These are phyloP conservation scores for Quercus aquifolioides DNA, from an alignment of 306 rosid genomes.

Conservation along the genomic window DNA sequence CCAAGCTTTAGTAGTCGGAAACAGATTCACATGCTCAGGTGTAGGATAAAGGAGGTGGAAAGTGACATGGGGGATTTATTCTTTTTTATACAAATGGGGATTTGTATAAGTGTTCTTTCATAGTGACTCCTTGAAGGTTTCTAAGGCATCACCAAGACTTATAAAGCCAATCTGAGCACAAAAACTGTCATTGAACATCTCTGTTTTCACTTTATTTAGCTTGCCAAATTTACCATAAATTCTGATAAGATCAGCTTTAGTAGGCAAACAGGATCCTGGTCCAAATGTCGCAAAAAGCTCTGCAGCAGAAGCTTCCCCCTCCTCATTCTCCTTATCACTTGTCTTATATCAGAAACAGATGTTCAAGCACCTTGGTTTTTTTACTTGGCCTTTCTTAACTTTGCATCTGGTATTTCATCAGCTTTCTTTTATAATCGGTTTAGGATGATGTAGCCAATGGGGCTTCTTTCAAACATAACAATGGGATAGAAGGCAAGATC, in stretches of 20 bases:
- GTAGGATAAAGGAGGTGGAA: conserved; percentile 35
- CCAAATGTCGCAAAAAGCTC: conserved; percentile 47
- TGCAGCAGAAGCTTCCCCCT: conserved; percentile 25
- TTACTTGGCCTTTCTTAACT: background rate
- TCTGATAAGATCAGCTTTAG: conserved; percentile 54
- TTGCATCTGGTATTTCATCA: background rate
- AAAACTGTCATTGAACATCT: conserved; percentile 39
- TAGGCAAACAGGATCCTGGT: conserved; percentile 56
- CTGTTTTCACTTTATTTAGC: conserved; percentile 55
- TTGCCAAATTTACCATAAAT: conserved; percentile 53
- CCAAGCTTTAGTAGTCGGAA: no score
- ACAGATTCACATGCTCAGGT: background rate
- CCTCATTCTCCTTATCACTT: conserved; percentile 10
- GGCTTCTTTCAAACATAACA: no score
- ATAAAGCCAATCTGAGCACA: conserved; percentile 62
- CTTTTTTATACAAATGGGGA: no score
- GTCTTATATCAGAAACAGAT: conserved; percentile 3
- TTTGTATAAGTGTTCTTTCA: conserved; percentile 43
- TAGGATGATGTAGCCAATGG: no score
- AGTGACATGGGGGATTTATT: conserved; percentile 26
- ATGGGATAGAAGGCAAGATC: no score
- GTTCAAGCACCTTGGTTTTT: conserved; percentile 3
- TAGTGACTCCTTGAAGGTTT: conserved; percentile 46
- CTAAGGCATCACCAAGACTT: conserved; percentile 41
- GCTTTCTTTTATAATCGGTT: no score